These are phyloP conservation scores for Phytophthora sp. DNA, from an alignment of 352 stramenopile genomes.

Conservation along the genomic window DNA sequence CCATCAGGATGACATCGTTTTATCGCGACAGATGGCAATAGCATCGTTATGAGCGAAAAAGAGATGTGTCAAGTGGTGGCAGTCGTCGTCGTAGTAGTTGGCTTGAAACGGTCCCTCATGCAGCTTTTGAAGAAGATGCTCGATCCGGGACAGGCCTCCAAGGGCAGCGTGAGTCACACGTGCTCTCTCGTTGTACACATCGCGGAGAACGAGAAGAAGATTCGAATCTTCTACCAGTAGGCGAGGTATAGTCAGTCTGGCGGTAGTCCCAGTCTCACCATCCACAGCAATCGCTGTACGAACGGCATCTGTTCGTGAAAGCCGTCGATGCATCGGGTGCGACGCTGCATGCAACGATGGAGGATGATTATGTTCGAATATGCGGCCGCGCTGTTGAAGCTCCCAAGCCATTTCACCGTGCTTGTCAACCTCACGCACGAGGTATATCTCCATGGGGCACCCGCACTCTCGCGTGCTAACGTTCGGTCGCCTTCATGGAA, in stretches of 20 bases:
- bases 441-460: conserved; percentile 3
- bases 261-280: conserved; percentile 3
- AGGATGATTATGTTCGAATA: neutral
- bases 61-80: conserved; percentile 1
- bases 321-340: too few species aligned
- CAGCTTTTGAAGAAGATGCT: conserved; percentile 1
- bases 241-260: neutral
- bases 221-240: neutral
- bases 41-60: conserved; percentile 15
- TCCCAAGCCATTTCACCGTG: neutral
- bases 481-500: too few species aligned
- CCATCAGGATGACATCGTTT: conserved; percentile 25
- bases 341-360: conserved; percentile 3
- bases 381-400: conserved; percentile 1
- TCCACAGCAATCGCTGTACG: neutral
- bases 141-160: neutral
- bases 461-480: too few species aligned
- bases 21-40: conserved; percentile 12
- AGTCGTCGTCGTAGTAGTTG: neutral
- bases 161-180: neutral
- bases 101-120: neutral
- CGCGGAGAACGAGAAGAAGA: neutral
- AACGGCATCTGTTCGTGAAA: neutral
- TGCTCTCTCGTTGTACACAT: too few species aligned
- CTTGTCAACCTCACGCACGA: neutral